phyloP scores from a whole-genome alignment of 495 filamentous ascomycete genomes.

The Articulospora tetracladia region DNA sequence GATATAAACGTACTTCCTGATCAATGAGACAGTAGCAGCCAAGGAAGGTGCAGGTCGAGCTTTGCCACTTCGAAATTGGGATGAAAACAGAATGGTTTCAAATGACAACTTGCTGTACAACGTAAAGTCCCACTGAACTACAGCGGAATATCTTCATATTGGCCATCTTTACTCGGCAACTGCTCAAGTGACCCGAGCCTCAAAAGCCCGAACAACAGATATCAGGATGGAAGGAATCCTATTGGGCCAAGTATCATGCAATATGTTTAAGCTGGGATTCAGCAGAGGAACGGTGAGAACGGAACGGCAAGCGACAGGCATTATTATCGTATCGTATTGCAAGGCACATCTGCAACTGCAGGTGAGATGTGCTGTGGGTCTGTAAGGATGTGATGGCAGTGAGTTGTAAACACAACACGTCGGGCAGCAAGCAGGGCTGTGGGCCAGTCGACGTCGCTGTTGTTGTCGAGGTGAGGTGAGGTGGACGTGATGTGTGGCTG shows the following conservation, averaged over 20 bases:
- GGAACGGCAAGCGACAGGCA: not conserved
- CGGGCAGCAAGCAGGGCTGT: not conserved
- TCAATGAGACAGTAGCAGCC: not conserved
- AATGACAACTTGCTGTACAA: not conserved
- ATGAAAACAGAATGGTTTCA: not conserved
- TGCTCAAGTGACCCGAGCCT: not conserved
- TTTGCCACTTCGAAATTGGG: not conserved
- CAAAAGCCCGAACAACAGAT: not conserved
- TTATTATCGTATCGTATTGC: not conserved
- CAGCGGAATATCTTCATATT: not conserved
- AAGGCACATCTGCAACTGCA: not conserved
- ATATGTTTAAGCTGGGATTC: not conserved
- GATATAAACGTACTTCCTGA: not conserved
- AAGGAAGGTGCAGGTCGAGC: not conserved
- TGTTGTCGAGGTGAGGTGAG: too few relatives aligned
- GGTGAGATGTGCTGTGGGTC: not conserved
- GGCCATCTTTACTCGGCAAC: not conserved
- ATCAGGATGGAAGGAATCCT: not conserved
- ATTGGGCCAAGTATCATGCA: not conserved
- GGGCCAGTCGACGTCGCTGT: not conserved
- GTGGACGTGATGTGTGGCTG: too few relatives aligned
- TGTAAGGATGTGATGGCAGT: not conserved
- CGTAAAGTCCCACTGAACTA: not conserved
- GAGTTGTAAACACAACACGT: not conserved
- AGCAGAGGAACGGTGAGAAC: not conserved